Evolutionary conservation across 164 flowering plant species (phyloP).

Genomic region (Magnolia officinalis): DNA sequence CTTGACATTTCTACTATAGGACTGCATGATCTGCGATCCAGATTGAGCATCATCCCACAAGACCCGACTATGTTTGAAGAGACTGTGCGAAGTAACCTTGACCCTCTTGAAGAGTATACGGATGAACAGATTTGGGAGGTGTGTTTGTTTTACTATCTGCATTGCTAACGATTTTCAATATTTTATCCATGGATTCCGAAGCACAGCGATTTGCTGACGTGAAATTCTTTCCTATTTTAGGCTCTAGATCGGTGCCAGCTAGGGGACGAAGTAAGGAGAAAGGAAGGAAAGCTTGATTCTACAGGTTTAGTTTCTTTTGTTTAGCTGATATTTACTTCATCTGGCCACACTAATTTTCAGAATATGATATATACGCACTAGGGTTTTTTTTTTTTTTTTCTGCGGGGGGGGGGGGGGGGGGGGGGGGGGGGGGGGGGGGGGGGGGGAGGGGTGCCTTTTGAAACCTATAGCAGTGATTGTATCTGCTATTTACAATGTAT

Average conservation of each 20-base stretch:
- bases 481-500: background rate
- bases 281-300: constrained; percentile 35
- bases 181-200: background rate
- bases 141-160: background rate
- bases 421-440: no score
- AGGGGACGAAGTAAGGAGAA: constrained; percentile 37
- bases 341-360: no score
- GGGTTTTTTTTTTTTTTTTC: background rate
- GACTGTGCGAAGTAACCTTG: constrained; percentile 37
- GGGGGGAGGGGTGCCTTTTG: no score
- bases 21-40: constrained; percentile 40
- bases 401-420: no score
- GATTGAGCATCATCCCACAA: constrained; percentile 45
- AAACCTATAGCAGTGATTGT: background rate
- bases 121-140: constrained; percentile 56
- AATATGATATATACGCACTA: background rate
- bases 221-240: constrained; percentile 18
- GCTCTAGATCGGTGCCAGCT: constrained; percentile 45
- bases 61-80: constrained; percentile 53
- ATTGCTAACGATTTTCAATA: background rate
- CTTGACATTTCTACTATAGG: constrained; percentile 35
- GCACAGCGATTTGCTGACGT: background rate
- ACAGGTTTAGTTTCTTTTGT: constrained; percentile 24
- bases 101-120: constrained; percentile 37
- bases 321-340: background rate